Evolutionary conservation across 2,329 filamentous ascomycete species (phyloP), one percentile per base, ranked within the genome.

Genomic region (Phialemoniopsis sp.): DNA sequence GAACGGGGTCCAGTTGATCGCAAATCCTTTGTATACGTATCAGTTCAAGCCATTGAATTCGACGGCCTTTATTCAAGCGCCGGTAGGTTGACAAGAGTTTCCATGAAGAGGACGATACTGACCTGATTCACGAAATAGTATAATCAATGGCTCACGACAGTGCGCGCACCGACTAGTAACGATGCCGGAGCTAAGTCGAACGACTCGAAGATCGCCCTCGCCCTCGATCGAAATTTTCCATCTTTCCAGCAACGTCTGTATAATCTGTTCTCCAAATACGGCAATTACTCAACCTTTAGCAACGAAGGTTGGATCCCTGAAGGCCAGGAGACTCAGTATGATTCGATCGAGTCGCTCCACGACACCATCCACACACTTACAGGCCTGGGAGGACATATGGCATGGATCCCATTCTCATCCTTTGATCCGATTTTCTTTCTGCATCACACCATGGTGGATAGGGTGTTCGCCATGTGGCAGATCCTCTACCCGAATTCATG

Each of bases 391-490:
- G 83, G 85, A 2, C 84, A 88, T 50, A 85, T 86, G 77, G 78
- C 74, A 32, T 85, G 78, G 57, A 78, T 82, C 26, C 78, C 80
- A 14, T 84, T 85, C 49, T 85, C 87, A 2, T 77, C 84, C 0
- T 94, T 88, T 55, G 88, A 94, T 54, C 87, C 87, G 0, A 65
- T 87, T 12, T 90, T 84, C 62, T 87, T 83, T 62, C 63, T 91
- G 8, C 86, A 91, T 52, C 87, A 91, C 51, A 67, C 71, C 46
- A 89, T 86, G 59, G 75, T 89, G 8, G 88, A 94, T 53, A 78
- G 88, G 3, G 60, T 87, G 19, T 78, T 89, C 46, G 78, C 86
- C 26, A 74, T 94, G 44, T 93, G 86, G 86, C 86, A 93, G 63
- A 68, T 73, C 1, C 59, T 93, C 13, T 76, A 93, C 46, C 85